These are phyloP conservation scores for Hirsutella minnesotensis DNA, from an alignment of 2,329 filamentous ascomycete genomes.

Conservation along the genomic window DNA sequence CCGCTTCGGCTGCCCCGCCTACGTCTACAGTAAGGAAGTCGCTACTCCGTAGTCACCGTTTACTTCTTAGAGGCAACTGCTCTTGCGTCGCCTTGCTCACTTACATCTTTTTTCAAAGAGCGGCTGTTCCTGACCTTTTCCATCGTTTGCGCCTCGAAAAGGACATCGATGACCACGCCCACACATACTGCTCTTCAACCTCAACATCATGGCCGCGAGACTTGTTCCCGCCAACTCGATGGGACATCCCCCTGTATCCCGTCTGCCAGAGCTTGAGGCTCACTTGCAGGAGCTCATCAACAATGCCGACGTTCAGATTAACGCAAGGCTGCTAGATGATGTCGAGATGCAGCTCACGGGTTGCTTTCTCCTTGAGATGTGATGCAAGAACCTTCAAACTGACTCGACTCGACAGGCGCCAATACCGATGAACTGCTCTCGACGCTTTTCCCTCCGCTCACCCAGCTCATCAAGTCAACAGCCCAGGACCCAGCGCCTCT, in stretches of 20 bases:
- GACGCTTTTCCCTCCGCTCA: conserved; percentile 40
- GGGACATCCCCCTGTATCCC: conserved; percentile 33
- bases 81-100: too few species aligned
- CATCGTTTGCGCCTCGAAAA: too few species aligned
- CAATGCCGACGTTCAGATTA: conserved; percentile 28
- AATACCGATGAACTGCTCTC: conserved; percentile 41
- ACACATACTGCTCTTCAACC: too few species aligned
- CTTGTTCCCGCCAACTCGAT: conserved; percentile 25
- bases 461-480: conserved; percentile 37
- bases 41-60: too few species aligned
- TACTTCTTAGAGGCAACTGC: too few species aligned
- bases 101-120: too few species aligned
- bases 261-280: conserved; percentile 39
- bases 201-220: conserved; percentile 15
- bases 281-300: conserved; percentile 40
- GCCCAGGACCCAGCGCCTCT: conserved; percentile 37
- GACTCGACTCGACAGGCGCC: conserved; percentile 23
- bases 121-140: too few species aligned
- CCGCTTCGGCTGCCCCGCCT: too few species aligned
- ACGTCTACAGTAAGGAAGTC: too few species aligned
- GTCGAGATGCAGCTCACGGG: conserved; percentile 47
- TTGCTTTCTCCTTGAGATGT: conserved; percentile 9
- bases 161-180: too few species aligned
- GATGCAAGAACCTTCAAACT: not conserved
- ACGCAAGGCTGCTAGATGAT: conserved; percentile 43